A percentile compares a stretch with the other conserved stretches of the same genome.
Evolutionary conservation across 2,329 filamentous ascomycete species (phyloP).

Genomic region (Aciculosporium take): DNA sequence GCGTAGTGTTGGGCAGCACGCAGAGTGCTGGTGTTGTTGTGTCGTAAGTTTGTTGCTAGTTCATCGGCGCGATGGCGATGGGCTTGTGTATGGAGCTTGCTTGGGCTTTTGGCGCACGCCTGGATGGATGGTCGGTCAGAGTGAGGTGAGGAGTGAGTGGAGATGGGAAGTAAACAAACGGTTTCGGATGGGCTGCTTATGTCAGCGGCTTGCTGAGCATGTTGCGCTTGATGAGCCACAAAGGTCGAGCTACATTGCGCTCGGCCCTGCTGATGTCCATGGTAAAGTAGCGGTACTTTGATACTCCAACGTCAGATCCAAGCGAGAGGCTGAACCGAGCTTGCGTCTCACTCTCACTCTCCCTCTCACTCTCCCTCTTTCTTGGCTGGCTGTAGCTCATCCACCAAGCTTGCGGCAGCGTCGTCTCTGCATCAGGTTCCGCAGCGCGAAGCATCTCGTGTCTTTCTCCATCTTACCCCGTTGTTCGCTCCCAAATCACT

Average conservation of each 20-base stretch:
- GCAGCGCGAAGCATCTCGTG: neutral
- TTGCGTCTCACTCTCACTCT: conserved; percentile 24
- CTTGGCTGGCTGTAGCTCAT: conserved; percentile 1
- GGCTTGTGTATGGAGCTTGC: neutral
- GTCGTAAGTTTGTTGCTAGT: neutral
- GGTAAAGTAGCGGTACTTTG: conserved; percentile 9
- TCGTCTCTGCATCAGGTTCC: conserved; percentile 2
- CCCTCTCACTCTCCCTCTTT: no score
- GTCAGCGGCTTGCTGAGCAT: conserved; percentile 2
- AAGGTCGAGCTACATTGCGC: conserved; percentile 8
- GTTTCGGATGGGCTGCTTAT: conserved; percentile 4
- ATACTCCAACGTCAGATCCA: neutral
- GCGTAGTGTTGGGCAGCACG: neutral
- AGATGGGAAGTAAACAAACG: conserved; percentile 27
- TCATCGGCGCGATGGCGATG: neutral
- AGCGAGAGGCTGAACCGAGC: conserved; percentile 29
- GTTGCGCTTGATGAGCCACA: neutral
- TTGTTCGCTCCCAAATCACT: no score
- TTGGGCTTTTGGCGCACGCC: conserved; percentile 5
- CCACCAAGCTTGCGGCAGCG: conserved; percentile 4
- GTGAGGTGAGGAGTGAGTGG: no score
- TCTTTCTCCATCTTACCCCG: neutral
- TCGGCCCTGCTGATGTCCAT: rapidly evolving
- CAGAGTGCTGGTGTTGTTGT: conserved; percentile 1
- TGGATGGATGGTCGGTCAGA: conserved; percentile 11